Conservation (phyloP, 768 basidiomycete species). For the Phanerodontia chrysosporium region DNA sequence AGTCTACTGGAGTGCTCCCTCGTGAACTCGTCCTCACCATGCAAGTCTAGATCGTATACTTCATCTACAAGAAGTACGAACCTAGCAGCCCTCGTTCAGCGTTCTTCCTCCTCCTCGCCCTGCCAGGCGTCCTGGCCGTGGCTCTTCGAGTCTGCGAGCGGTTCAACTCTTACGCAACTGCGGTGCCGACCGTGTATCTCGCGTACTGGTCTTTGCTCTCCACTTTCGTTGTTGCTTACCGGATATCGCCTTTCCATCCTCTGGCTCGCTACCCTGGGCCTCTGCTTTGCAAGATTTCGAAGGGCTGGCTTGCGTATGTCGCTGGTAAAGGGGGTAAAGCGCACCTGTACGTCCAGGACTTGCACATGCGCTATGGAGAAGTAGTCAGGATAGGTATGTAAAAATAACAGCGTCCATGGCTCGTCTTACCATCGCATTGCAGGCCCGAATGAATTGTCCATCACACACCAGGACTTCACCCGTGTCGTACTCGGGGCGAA, state of each 20-base stretch:
- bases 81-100: background rate
- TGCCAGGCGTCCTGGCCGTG: background rate
- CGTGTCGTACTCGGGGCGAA: slow-evolving; percentile 9
- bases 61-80: slow-evolving; percentile 12
- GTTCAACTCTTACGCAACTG: background rate
- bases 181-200: background rate
- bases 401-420: background rate
- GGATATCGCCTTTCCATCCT: slow-evolving; percentile 13
- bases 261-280: slow-evolving; percentile 14
- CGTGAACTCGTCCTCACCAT: background rate
- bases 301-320: slow-evolving; percentile 9
- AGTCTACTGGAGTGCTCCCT: background rate
- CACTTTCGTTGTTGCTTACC: slow-evolving; percentile 6
- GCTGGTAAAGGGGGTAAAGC: background rate
- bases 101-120: background rate
- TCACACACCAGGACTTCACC: slow-evolving; percentile 1
- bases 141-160: background rate
- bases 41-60: background rate
- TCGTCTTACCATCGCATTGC: background rate
- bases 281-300: slow-evolving; percentile 14
- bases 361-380: slow-evolving; percentile 12
- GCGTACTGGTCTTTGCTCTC: slow-evolving; percentile 4
- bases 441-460: slow-evolving; percentile 14
- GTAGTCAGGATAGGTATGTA: slow-evolving; percentile 8
- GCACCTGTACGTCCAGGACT: slow-evolving; percentile 6